Percentiles rank a stretch among this genome's conserved stretches.
phyloP scores from a whole-genome alignment of 768 basidiomycete species.

The Mycena metata region DNA sequence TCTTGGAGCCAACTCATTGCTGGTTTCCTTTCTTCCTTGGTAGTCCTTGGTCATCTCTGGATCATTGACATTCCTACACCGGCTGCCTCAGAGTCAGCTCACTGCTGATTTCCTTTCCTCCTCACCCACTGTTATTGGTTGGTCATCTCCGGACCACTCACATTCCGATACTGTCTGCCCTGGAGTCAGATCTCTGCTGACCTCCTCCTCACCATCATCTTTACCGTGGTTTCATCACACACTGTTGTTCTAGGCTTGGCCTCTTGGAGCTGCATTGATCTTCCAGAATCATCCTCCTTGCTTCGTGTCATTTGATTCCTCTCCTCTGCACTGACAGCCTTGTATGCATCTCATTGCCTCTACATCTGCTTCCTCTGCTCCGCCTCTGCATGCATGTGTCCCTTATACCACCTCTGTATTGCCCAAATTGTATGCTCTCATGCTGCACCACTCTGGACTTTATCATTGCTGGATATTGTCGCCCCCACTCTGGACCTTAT shows the following conservation, averaged over 20 bases:
- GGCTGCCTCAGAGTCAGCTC: too few relatives aligned
- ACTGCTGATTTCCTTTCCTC: too few relatives aligned
- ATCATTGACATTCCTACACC: too few relatives aligned
- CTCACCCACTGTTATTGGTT: neutral
- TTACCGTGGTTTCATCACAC: constrained; percentile 19
- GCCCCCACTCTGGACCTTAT: too few relatives aligned
- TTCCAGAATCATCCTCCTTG: constrained; percentile 27
- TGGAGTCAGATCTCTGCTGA: constrained; percentile 22
- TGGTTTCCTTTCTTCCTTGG: constrained; percentile 8
- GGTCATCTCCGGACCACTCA: neutral
- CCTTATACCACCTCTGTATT: constrained; percentile 24
- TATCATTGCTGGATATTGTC: constrained; percentile 16
- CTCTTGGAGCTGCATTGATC: constrained; percentile 25
- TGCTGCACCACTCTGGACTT: constrained; percentile 16
- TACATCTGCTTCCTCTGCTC: constrained; percentile 13
- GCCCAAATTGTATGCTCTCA: constrained; percentile 12
- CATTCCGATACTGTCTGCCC: neutral
- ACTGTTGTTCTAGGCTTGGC: constrained; percentile 21
- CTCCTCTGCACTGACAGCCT: constrained; percentile 11
- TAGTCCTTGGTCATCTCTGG: too few relatives aligned
- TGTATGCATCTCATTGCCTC: constrained; percentile 29
- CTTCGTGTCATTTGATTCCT: constrained; percentile 25
- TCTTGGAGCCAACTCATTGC: too few relatives aligned
- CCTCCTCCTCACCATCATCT: constrained; percentile 2
- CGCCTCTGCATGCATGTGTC: constrained; percentile 22